These are phyloP conservation scores for Aspergillus brunneoviolaceus DNA, from an alignment of 2,329 filamentous ascomycete genomes.

Conservation along the genomic window DNA sequence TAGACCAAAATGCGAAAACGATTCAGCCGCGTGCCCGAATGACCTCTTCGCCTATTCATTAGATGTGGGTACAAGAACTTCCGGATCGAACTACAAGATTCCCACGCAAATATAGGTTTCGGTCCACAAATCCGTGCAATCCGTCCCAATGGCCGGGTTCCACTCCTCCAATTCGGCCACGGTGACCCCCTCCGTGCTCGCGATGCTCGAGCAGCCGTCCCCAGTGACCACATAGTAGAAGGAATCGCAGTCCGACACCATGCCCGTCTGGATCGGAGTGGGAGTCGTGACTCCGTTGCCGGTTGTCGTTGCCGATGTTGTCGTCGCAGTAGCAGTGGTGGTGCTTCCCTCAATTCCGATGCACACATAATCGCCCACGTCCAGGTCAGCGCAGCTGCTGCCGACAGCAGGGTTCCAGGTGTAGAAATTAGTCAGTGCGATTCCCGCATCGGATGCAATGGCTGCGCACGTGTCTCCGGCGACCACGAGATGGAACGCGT, in stretches of 20 bases:
- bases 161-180: constrained; percentile 10
- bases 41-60: too few species aligned
- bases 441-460: too few species aligned
- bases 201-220: constrained; percentile 17
- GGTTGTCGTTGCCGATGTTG: neutral
- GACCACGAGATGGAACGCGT: too few species aligned
- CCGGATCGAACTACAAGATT: too few species aligned
- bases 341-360: neutral
- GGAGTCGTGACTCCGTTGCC: constrained; percentile 1
- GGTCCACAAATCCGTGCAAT: constrained; percentile 2
- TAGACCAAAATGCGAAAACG: too few species aligned
- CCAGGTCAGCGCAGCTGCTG: too few species aligned
- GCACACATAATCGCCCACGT: neutral
- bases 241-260: constrained; percentile 12
- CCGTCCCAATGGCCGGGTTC: constrained; percentile 16
- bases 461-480: too few species aligned
- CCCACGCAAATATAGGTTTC: too few species aligned
- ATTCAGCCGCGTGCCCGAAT: too few species aligned
- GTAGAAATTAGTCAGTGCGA: too few species aligned
- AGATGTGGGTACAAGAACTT: too few species aligned
- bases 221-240: constrained; percentile 18
- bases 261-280: constrained; percentile 18
- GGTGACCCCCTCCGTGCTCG: constrained; percentile 7
- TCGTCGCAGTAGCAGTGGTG: neutral
- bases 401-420: too few species aligned